Percentiles rank a stretch among this genome's conserved stretches.
These are phyloP conservation scores for Reutealis trisperma DNA, from an alignment of 345 rosid species.

Conservation along the genomic window DNA sequence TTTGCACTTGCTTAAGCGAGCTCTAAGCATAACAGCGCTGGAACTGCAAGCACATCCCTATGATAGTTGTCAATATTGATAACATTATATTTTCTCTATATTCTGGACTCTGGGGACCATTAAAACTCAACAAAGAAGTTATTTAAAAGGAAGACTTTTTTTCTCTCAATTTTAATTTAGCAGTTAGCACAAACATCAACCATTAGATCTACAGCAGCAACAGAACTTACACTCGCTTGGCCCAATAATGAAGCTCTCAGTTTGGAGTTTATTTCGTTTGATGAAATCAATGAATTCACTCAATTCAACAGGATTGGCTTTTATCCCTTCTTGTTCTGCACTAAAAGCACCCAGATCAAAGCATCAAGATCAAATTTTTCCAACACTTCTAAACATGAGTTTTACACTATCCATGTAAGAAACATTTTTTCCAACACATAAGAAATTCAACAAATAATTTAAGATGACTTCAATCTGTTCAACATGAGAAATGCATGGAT, in stretches of 20 bases:
- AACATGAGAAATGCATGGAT: neutral
- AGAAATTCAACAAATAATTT: neutral
- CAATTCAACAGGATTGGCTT: constrained; percentile 56
- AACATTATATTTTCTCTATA: neutral
- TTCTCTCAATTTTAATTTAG: neutral
- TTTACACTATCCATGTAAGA: neutral
- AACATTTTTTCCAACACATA: neutral
- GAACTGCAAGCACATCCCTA: too few species aligned
- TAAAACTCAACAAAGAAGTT: neutral
- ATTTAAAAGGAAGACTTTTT: too few species aligned
- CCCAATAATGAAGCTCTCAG: constrained; percentile 69
- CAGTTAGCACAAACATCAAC: neutral
- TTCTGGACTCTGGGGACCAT: neutral
- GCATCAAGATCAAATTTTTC: constrained; percentile 21
- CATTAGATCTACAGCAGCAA: neutral
- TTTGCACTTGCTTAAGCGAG: too few species aligned
- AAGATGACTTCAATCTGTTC: neutral
- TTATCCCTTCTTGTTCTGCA: constrained; percentile 73
- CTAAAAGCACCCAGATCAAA: constrained; percentile 36
- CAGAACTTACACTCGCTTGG: constrained; percentile 60
- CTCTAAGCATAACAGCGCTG: too few species aligned
- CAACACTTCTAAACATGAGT: neutral
- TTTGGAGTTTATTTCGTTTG: constrained; percentile 64
- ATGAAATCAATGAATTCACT: constrained; percentile 62
- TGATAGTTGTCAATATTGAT: too few species aligned